These are phyloP conservation scores for Pseudocercospora musae DNA, from an alignment of 2,329 filamentous ascomycete species.

Conservation along the genomic window DNA sequence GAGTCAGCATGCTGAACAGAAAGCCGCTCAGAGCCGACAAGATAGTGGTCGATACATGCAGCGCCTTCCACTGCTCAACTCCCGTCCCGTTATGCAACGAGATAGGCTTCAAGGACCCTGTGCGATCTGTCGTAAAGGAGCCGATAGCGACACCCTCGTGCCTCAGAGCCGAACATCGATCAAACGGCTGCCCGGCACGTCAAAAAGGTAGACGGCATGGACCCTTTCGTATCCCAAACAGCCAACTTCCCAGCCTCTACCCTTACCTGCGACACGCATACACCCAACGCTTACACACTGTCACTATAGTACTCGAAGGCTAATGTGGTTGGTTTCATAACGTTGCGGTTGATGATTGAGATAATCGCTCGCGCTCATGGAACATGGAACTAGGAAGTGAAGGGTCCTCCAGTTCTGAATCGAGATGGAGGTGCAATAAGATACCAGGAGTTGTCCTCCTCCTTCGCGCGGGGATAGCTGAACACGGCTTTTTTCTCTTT, in stretches of 20 bases:
- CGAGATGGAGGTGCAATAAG: not conserved
- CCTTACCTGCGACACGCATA: not conserved
- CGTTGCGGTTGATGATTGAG: not conserved
- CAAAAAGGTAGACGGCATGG: not conserved
- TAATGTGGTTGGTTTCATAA: not conserved
- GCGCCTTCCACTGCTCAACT: not conserved
- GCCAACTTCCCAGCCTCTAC: not conserved
- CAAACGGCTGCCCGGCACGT: not conserved
- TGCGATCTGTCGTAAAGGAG: not conserved
- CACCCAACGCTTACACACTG: not conserved
- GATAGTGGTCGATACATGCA: not conserved
- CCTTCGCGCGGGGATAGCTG: not conserved
- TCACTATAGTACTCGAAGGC: not conserved
- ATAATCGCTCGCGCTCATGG: not conserved
- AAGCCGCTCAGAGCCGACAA: not conserved
- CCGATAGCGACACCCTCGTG: not conserved
- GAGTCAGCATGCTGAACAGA: not conserved
- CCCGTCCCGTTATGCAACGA: not conserved
- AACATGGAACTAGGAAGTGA: not conserved
- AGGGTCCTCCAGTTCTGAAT: not conserved
- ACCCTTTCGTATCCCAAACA: not conserved
- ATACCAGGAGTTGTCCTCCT: not conserved
- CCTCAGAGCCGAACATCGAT: not conserved
- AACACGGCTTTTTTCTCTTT: not conserved
- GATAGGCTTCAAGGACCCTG: not conserved